phyloP scores from a whole-genome alignment of 2,329 filamentous ascomycete species.

The Emergomyces pasteurianus region DNA sequence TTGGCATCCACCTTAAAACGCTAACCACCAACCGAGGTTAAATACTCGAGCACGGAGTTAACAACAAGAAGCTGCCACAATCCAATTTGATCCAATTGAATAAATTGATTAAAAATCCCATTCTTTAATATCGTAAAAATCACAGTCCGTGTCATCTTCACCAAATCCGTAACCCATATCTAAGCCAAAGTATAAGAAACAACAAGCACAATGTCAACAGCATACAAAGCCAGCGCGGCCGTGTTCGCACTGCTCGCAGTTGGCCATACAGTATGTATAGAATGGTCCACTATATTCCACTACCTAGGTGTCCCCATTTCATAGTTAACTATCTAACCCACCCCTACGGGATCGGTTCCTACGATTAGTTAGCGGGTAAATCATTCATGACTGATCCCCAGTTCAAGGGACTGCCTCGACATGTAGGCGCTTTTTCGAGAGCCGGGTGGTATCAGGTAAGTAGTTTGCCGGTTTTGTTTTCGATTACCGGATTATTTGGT shows the following conservation, averaged over 20 bases:
- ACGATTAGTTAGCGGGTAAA: slow-evolving; percentile 11
- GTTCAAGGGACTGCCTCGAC: slow-evolving; percentile 13
- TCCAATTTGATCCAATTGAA: neutral
- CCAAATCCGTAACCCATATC: neutral
- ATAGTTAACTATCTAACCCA: neutral
- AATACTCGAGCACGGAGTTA: too few species aligned
- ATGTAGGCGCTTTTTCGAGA: slow-evolving; percentile 9
- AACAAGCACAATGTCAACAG: neutral
- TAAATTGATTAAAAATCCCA: neutral
- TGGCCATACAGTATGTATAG: slow-evolving; percentile 16
- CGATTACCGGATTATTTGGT: neutral
- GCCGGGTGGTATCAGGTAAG: slow-evolving; percentile 20
- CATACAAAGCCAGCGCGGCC: slow-evolving; percentile 7
- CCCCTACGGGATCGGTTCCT: neutral
- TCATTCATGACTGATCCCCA: slow-evolving; percentile 16
- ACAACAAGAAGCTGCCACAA: neutral
- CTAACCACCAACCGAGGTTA: neutral
- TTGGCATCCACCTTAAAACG: neutral
- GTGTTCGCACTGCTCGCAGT: slow-evolving; percentile 13
- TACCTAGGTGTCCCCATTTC: too few species aligned
- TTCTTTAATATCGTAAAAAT: neutral
- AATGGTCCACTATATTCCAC: neutral
- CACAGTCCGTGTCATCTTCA: neutral
- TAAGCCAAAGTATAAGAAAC: too few species aligned
- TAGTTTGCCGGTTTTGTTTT: neutral